Evolutionary conservation across 495 filamentous ascomycete genomes (phyloP), one percentile per base, ranked within the genome.

Genomic region (Lophium mytilinum): DNA sequence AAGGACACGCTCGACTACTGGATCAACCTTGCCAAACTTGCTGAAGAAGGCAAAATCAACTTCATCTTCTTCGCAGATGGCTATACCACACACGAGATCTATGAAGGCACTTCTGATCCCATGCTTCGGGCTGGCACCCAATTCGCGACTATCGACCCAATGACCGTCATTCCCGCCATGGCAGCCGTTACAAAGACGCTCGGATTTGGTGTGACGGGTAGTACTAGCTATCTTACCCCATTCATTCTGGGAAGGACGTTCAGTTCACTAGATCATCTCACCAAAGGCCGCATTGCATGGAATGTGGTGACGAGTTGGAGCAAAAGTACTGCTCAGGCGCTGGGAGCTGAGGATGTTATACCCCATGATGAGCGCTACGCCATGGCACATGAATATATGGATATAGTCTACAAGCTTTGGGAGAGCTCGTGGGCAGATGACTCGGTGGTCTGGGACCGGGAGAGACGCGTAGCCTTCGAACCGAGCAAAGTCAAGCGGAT

Each of bases 271-370:
- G 81, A 85, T 52, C 82, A 86, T 61, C 69, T 83, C 17, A 84
- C 80, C 0, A 70, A 77, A 0, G 82, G 80, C 0, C 72, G 81
- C 4, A 68, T 85, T 39, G 82, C 77, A 0, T 85, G 82, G 83
- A 86, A 85, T 54, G 83, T 86, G 37, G 81, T 85, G 12, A 84
- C 81, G 5, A 77, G 73, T 0, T 85, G 77, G 67, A 79, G 78
- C 64, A 81, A 83, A 53, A 69, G 77, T 0, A 80, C 81, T 6
- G 78, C 79, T 58, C 80, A 80, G 57, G 78, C 78, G 5, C 78
- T 83, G 50, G 82, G 80, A 0, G 62, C 80, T 11, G 76, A 83
- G 9, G 74, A 61, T 19, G 77, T 76, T 0, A 80, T 82, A 35
- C 76, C 80, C 47, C 82, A 85, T 62, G 83, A 84, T 53, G 74